A percentile compares a stretch with the other conserved stretches of the same genome.
phyloP scores from a whole-genome alignment of 2,329 filamentous ascomycete genomes.

The Massarina eburnea region DNA sequence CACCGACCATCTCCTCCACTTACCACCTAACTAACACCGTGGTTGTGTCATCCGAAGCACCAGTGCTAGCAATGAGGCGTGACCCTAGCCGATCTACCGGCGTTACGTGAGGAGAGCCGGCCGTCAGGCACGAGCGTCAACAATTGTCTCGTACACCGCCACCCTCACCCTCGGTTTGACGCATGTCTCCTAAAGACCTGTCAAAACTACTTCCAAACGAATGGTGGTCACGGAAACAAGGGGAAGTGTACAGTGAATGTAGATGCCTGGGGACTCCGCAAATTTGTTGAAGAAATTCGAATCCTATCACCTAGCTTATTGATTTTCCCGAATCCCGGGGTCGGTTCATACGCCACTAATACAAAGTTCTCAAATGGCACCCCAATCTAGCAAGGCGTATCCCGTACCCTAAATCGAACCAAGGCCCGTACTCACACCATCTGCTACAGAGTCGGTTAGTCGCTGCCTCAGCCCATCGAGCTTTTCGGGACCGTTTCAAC shows the following conservation, averaged over 20 bases:
- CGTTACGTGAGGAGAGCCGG: conserved; percentile 13
- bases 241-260: no score
- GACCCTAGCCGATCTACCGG: conserved; percentile 6
- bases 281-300: no score
- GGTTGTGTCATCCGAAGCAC: conserved; percentile 1
- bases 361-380: conserved; percentile 10
- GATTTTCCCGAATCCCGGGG: no score
- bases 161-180: conserved; percentile 1
- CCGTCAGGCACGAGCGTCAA: conserved; percentile 6
- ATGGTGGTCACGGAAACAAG: neutral
- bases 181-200: neutral
- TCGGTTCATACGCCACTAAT: neutral
- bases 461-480: conserved; percentile 13
- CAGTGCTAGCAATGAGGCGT: neutral
- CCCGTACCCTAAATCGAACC: conserved; percentile 8
- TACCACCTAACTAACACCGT: neutral
- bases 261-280: no score
- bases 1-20: conserved; percentile 2
- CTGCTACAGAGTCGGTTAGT: conserved; percentile 8
- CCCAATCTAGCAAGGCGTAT: conserved; percentile 16
- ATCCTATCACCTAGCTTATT: neutral
- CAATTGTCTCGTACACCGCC: conserved; percentile 3
- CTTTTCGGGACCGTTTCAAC: conserved; percentile 6
- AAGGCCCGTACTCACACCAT: conserved; percentile 9
- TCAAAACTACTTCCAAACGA: conserved; percentile 8